A percentile compares a stretch with the other conserved stretches of the same genome.
Evolutionary conservation across 2,329 filamentous ascomycete species (phyloP).

Genomic region (Neurospora crassa): DNA sequence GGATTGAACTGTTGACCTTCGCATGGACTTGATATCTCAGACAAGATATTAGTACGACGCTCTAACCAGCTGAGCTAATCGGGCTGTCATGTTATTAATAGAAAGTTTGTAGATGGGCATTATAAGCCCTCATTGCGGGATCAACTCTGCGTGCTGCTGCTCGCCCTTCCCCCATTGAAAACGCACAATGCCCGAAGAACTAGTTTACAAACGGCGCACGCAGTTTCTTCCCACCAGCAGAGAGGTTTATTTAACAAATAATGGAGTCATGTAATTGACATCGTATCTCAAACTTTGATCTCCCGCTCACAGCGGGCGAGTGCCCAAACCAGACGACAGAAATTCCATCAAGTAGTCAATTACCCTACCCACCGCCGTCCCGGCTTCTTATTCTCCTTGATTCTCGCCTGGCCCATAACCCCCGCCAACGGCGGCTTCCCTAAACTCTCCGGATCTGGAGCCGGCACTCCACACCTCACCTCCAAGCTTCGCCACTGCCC

Average conservation of each 20-base stretch:
- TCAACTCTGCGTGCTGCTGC: not conserved
- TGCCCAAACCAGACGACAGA: too few species aligned
- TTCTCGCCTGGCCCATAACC: slow-evolving; percentile 12
- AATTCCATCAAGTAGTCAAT: not conserved
- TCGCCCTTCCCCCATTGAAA: not conserved
- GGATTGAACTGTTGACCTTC: not conserved
- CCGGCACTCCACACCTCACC: slow-evolving; percentile 24
- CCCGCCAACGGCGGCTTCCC: slow-evolving; percentile 19
- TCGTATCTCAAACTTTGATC: too few species aligned
- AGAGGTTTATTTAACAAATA: too few species aligned
- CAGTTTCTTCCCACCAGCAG: too few species aligned
- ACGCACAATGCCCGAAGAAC: not conserved
- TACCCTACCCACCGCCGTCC: not conserved
- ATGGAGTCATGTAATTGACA: too few species aligned
- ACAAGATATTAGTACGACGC: too few species aligned
- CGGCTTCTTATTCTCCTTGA: not conserved
- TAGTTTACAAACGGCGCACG: too few species aligned
- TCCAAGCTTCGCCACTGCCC: slow-evolving; percentile 26
- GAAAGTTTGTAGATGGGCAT: accelerated
- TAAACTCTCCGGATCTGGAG: slow-evolving; percentile 15
- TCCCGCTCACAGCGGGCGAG: too few species aligned
- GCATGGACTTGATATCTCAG: too few species aligned
- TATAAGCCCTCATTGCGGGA: not conserved
- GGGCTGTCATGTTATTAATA: not conserved
- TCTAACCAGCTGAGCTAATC: not conserved